These are phyloP conservation scores for Neospora caninum DNA, from an alignment of 169 alveolate species.

Conservation along the genomic window DNA sequence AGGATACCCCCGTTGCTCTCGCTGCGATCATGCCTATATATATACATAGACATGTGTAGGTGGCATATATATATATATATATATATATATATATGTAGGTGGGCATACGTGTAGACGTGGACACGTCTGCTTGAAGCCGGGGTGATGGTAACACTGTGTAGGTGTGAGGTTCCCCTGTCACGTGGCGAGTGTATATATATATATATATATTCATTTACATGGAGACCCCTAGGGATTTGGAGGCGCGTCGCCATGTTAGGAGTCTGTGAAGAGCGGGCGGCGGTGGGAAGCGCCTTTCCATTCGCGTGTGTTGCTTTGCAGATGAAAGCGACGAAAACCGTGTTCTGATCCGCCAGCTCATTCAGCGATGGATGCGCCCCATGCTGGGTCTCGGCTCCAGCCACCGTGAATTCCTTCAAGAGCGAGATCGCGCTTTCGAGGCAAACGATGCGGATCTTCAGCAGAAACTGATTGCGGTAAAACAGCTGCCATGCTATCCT, in stretches of 20 bases:
- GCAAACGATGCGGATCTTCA: slow-evolving; percentile 51
- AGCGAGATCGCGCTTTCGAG: slow-evolving; percentile 58
- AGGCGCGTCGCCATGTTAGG: no score
- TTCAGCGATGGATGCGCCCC: slow-evolving; percentile 61
- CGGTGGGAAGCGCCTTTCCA: no score
- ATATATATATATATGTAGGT: background rate
- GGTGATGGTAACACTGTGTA: background rate
- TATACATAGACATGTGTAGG: background rate
- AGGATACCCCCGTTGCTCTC: background rate
- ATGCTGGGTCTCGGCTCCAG: slow-evolving; percentile 62
- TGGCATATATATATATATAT: background rate
- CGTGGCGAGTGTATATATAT: background rate
- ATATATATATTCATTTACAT: background rate
- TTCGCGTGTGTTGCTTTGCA: background rate
- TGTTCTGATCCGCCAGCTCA: slow-evolving; percentile 43
- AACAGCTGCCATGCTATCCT: background rate
- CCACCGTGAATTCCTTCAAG: slow-evolving; percentile 46
- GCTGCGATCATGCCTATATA: background rate
- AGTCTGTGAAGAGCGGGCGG: no score
- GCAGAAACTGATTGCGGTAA: slow-evolving; percentile 57
- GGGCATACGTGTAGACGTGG: background rate
- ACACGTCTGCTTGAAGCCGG: background rate
- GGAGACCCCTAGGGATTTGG: background rate
- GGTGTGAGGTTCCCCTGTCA: background rate
- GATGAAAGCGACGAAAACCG: slow-evolving; percentile 60